These are phyloP conservation scores for Colletotrichum phormii DNA, from an alignment of 2,329 filamentous ascomycete species.

Conservation along the genomic window DNA sequence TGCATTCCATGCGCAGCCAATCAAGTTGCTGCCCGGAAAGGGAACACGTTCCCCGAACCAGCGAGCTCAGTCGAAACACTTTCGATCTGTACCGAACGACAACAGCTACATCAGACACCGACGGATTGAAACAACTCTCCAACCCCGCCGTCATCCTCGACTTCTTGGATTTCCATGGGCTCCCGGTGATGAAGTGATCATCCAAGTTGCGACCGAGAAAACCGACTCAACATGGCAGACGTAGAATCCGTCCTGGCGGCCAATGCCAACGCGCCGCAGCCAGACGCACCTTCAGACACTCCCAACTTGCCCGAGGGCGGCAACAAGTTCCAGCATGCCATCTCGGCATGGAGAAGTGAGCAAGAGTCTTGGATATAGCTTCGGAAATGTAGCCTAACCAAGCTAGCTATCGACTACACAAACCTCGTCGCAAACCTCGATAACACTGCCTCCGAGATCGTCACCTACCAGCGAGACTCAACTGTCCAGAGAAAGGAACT, in stretches of 20 bases:
- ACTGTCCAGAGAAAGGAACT: conserved; percentile 95
- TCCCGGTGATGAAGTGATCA: conserved; percentile 29
- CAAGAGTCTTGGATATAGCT: conserved; percentile 37
- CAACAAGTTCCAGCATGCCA: conserved; percentile 97
- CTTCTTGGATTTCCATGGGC: background rate
- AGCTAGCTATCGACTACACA: conserved; percentile 85
- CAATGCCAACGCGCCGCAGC: conserved; percentile 25
- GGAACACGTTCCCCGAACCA: conserved; percentile 37
- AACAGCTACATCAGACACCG: conserved; percentile 20
- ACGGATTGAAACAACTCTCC: background rate
- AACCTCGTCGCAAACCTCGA: conserved; percentile 87
- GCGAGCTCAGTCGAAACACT: conserved; percentile 34
- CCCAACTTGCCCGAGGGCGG: conserved; percentile 62
- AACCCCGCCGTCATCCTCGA: background rate
- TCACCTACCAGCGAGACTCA: conserved; percentile 93
- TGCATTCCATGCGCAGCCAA: conserved; percentile 16
- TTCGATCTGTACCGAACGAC: conserved; percentile 1
- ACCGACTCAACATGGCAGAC: conserved; percentile 39
- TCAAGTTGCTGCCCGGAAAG: conserved; percentile 22
- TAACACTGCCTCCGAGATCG: conserved; percentile 93
- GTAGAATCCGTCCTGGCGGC: conserved; percentile 36
- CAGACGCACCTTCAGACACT: conserved; percentile 4
- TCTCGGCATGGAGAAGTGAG: conserved; percentile 94
- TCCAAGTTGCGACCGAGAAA: conserved; percentile 1
- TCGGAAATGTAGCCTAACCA: conserved; percentile 38